Evolutionary conservation across 2,329 filamentous ascomycete species (phyloP).

Genomic region (Ilyonectria sp.): DNA sequence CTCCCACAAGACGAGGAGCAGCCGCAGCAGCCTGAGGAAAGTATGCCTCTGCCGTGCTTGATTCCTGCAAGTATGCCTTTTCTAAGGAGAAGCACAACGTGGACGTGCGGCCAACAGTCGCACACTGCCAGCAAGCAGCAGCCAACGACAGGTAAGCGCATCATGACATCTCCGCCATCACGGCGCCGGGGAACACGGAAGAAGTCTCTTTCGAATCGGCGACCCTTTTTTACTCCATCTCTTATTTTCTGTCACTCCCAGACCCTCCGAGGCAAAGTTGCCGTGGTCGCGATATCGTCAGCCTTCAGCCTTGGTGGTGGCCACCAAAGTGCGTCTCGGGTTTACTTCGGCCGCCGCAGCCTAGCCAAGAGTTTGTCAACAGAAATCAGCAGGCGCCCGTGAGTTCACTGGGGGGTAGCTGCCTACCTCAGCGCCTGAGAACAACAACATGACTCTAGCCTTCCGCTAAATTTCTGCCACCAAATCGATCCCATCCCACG

Average conservation of each 20-base stretch:
- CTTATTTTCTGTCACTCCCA: slow-evolving; percentile 8
- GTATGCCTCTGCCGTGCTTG: neutral
- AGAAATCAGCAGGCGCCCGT: slow-evolving; percentile 33
- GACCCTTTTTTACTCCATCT: neutral
- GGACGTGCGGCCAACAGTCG: slow-evolving; percentile 39
- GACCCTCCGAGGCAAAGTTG: slow-evolving; percentile 25
- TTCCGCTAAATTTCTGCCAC: slow-evolving; percentile 51
- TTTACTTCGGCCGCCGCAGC: slow-evolving; percentile 44
- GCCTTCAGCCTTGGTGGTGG: slow-evolving; percentile 40
- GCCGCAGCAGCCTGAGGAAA: slow-evolving; percentile 16
- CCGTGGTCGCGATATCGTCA: slow-evolving; percentile 31
- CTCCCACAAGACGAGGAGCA: slow-evolving; percentile 35
- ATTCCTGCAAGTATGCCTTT: slow-evolving; percentile 19
- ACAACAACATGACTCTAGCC: slow-evolving; percentile 47
- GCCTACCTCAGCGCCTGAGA: slow-evolving; percentile 41
- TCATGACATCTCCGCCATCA: slow-evolving; percentile 38
- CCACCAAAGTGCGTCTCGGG: slow-evolving; percentile 42
- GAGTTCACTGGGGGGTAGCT: slow-evolving; percentile 23
- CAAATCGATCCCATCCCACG: slow-evolving; percentile 39
- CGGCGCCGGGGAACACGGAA: slow-evolving; percentile 37
- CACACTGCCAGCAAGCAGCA: slow-evolving; percentile 37
- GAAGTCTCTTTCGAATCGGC: slow-evolving; percentile 38
- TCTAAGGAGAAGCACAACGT: slow-evolving; percentile 19
- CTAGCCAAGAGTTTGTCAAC: slow-evolving; percentile 30
- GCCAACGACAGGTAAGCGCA: slow-evolving; percentile 35